Evolutionary conservation across 164 flowering plant genomes (phyloP).

Genomic region (Umbellularia californica): DNA sequence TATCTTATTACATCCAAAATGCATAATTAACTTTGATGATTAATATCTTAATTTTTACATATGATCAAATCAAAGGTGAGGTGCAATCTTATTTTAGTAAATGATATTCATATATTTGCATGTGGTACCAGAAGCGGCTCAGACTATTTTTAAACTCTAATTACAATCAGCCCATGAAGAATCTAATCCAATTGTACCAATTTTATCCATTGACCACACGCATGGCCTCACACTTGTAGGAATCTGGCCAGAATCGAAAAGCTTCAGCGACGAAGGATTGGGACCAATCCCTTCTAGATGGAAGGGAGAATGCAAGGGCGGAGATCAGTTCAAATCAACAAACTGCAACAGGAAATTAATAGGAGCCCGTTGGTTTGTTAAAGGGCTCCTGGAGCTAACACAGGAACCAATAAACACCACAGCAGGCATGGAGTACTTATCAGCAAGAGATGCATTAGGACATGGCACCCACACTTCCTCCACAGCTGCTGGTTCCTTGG

Average conservation of each 20-base stretch:
- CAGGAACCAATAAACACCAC: neutral
- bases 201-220: no score
- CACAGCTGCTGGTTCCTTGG: constrained; percentile 22
- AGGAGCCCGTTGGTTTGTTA: constrained; percentile 11
- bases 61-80: no score
- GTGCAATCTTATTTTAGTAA: no score
- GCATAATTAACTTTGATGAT: no score
- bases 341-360: no score
- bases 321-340: neutral
- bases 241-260: constrained; percentile 69
- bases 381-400: constrained; percentile 7
- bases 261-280: constrained; percentile 54
- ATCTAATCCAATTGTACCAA: no score
- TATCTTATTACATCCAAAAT: no score
- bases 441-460: constrained; percentile 18
- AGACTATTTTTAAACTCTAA: no score
- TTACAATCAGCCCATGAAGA: no score
- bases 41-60: no score
- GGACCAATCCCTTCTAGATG: constrained; percentile 60
- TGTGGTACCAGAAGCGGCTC: no score
- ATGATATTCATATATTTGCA: no score
- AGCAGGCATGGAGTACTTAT: constrained; percentile 10
- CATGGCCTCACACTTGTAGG: constrained; percentile 24
- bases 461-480: constrained; percentile 27
- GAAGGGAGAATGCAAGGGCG: constrained; percentile 48